These are phyloP conservation scores for Colletotrichum costaricense DNA, from an alignment of 2,329 filamentous ascomycete genomes.

Conservation along the genomic window DNA sequence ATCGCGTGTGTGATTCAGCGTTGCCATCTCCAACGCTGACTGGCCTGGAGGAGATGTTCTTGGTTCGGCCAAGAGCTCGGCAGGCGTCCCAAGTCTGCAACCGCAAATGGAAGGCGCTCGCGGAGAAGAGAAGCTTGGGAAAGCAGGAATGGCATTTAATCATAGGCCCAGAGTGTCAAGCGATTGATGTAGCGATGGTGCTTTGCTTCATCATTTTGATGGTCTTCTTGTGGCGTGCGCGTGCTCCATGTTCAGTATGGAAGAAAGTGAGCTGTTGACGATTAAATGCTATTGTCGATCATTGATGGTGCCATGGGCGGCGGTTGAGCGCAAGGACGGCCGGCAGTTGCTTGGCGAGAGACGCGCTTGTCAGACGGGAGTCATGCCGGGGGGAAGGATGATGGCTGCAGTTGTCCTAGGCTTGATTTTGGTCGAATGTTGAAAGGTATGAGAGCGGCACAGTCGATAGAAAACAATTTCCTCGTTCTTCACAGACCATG, in stretches of 20 bases:
- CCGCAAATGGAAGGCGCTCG: conserved; percentile 15
- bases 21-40: conserved; percentile 6
- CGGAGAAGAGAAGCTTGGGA: neutral
- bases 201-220: neutral
- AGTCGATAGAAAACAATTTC: neutral
- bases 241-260: neutral
- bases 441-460: neutral
- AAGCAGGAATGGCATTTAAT: neutral
- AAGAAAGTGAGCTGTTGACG: neutral
- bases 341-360: conserved; percentile 9
- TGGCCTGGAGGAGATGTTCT: conserved; percentile 18
- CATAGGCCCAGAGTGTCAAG: neutral
- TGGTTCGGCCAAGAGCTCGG: conserved; percentile 29
- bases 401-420: neutral
- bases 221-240: neutral
- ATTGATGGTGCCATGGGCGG: neutral
- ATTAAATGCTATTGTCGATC: neutral
- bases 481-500: too few species aligned
- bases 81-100: conserved; percentile 19
- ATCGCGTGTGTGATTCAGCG: conserved; percentile 12
- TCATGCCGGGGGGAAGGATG: neutral
- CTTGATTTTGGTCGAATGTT: too few species aligned
- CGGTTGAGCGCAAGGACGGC: neutral
- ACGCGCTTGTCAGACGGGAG: conserved; percentile 1
- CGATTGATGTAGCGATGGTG: neutral